phyloP scores from a whole-genome alignment of 768 basidiomycete species.

The Rossbeevera mucosa region DNA sequence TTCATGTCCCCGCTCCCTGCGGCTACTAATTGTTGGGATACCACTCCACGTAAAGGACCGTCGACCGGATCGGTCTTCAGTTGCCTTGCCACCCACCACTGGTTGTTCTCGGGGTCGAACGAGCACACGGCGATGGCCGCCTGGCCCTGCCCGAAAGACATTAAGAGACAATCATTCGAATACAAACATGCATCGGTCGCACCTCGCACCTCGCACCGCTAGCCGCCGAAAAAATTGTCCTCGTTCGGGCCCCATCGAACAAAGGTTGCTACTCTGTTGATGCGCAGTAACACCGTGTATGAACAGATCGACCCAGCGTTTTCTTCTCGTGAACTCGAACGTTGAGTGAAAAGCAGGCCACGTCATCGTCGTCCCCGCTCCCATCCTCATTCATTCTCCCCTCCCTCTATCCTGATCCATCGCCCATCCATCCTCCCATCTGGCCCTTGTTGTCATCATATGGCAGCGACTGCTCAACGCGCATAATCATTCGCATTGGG shows the following conservation, averaged over 20 bases:
- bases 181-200: background rate
- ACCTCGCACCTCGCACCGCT: constrained; percentile 97
- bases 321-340: constrained; percentile 84
- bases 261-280: constrained; percentile 93
- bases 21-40: constrained; percentile 98
- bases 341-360: constrained; percentile 22
- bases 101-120: constrained; percentile 94
- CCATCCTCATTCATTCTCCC: too few relatives aligned
- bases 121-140: constrained; percentile 96
- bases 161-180: background rate
- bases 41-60: constrained; percentile 94
- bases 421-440: too few relatives aligned
- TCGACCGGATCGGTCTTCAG: constrained; percentile 97
- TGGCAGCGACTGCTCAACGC: too few relatives aligned
- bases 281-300: constrained; percentile 81
- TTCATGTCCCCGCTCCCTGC: constrained; percentile 98
- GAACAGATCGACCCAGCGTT: constrained; percentile 81
- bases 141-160: constrained; percentile 44
- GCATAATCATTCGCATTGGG: too few relatives aligned
- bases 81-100: constrained; percentile 98
- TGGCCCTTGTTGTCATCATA: too few relatives aligned
- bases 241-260: constrained; percentile 97
- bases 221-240: constrained; percentile 97
- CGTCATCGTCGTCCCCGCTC: too few relatives aligned
- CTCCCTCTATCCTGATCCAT: too few relatives aligned